phyloP scores from a whole-genome alignment of 2,329 filamentous ascomycete species.

The Achaetomium macrosporum region DNA sequence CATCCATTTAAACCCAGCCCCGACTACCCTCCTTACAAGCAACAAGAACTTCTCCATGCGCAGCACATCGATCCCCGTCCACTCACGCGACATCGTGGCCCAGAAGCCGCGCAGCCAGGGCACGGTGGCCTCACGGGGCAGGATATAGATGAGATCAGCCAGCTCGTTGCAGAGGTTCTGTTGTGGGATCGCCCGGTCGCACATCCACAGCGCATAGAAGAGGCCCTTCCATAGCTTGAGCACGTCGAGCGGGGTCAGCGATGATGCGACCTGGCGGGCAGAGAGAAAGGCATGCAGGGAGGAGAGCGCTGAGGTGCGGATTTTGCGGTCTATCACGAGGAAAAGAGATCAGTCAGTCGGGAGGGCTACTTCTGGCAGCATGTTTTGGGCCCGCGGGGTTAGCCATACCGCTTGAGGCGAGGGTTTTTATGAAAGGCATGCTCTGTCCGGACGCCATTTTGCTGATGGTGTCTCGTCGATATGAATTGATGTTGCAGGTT shows the following conservation, averaged over 20 bases:
- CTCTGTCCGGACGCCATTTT: constrained; percentile 39
- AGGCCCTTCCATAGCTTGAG: constrained; percentile 93
- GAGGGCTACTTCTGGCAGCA: neutral
- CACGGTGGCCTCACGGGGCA: constrained; percentile 43
- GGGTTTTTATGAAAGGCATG: constrained; percentile 74
- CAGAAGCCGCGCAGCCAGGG: constrained; percentile 61
- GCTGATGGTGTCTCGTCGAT: neutral
- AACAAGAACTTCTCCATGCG: constrained; percentile 91
- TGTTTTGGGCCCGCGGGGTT: neutral
- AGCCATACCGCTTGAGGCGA: constrained; percentile 72
- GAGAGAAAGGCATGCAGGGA: constrained; percentile 75
- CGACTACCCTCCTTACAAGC: constrained; percentile 72
- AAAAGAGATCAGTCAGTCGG: neutral
- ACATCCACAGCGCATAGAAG: constrained; percentile 92
- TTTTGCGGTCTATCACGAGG: constrained; percentile 59
- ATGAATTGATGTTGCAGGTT: neutral
- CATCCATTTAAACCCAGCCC: constrained; percentile 57
- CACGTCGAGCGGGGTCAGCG: constrained; percentile 63
- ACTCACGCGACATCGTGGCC: constrained; percentile 64
- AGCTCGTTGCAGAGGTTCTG: constrained; percentile 76
- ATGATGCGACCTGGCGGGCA: constrained; percentile 42
- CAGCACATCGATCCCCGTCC: constrained; percentile 64
- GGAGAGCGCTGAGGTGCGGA: constrained; percentile 68
- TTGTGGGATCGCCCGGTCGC: constrained; percentile 81
- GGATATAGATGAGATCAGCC: constrained; percentile 58